These are phyloP conservation scores for Gossypioides kirkii DNA, from an alignment of 345 rosid species.

Conservation along the genomic window DNA sequence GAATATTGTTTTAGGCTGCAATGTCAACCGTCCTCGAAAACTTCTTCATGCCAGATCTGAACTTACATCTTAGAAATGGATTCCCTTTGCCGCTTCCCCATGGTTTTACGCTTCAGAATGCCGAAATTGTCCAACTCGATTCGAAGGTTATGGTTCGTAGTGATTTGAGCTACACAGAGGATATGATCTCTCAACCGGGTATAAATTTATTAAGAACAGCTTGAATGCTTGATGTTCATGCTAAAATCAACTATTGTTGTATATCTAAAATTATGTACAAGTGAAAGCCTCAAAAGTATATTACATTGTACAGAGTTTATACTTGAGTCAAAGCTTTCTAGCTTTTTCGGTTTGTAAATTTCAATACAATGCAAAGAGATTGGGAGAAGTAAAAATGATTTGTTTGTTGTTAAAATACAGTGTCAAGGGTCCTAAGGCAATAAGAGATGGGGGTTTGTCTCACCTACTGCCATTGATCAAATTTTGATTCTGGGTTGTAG, in stretches of 20 bases:
- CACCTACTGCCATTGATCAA: no score
- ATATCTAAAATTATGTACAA: conserved; percentile 51
- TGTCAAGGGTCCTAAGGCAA: no score
- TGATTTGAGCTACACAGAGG: not conserved
- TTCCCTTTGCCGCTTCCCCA: conserved; percentile 50
- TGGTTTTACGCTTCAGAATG: conserved; percentile 36
- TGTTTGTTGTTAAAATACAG: no score
- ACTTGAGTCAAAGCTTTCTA: not conserved
- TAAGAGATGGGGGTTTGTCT: no score
- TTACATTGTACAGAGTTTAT: not conserved
- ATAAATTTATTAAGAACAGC: conserved; percentile 12
- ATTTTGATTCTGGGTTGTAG: no score
- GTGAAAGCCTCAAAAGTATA: conserved; percentile 27
- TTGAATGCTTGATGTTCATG: not conserved
- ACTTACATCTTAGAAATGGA: conserved; percentile 47
- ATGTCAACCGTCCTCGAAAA: conserved; percentile 35
- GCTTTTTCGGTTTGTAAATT: not conserved
- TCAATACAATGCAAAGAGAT: no score
- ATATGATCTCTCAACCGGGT: not conserved
- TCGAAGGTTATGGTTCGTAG: conserved; percentile 2
- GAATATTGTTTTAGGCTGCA: conserved; percentile 33
- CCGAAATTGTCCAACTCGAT: conserved; percentile 33
- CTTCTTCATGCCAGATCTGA: conserved; percentile 51
- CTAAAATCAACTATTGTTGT: conserved; percentile 6
- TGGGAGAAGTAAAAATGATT: no score